Conservation (phyloP, 73 alveolate genomes). For the Blepharisma japonicum region DNA sequence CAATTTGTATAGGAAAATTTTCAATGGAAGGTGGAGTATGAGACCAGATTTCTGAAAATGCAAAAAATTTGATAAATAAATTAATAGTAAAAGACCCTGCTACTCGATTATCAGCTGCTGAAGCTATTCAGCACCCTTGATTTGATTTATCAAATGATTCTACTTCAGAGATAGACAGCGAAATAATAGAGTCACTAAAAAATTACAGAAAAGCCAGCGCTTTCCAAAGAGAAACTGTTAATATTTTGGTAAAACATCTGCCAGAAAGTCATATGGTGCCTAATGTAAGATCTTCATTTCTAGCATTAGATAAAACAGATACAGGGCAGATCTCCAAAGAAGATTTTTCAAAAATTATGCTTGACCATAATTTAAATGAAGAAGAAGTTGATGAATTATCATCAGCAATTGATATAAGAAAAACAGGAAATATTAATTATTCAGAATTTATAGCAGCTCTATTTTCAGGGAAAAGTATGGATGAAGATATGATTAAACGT, state of each 20-base stretch:
- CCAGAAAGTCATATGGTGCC: background rate
- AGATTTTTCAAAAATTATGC: background rate
- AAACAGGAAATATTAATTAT: slow-evolving; percentile 3
- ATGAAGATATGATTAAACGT: background rate
- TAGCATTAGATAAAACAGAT: background rate
- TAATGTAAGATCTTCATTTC: background rate
- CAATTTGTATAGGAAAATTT: background rate
- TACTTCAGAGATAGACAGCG: no score
- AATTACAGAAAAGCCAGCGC: background rate
- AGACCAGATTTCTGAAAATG: background rate
- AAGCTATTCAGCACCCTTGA: background rate
- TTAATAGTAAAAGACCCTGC: background rate
- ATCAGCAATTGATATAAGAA: background rate
- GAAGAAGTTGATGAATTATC: background rate
- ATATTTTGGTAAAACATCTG: background rate
- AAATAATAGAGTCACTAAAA: background rate
- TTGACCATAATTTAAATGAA: background rate
- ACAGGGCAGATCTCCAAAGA: background rate
- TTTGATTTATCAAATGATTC: background rate
- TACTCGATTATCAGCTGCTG: background rate
- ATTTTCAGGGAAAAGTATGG: background rate
- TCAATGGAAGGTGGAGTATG: background rate
- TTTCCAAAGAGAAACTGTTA: slow-evolving; percentile 8
- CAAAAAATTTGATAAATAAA: background rate
- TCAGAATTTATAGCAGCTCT: slow-evolving; percentile 15